Base-by-base conservation (phyloP, 768 basidiomycete genomes). In the Boletellus ananas region DNA sequence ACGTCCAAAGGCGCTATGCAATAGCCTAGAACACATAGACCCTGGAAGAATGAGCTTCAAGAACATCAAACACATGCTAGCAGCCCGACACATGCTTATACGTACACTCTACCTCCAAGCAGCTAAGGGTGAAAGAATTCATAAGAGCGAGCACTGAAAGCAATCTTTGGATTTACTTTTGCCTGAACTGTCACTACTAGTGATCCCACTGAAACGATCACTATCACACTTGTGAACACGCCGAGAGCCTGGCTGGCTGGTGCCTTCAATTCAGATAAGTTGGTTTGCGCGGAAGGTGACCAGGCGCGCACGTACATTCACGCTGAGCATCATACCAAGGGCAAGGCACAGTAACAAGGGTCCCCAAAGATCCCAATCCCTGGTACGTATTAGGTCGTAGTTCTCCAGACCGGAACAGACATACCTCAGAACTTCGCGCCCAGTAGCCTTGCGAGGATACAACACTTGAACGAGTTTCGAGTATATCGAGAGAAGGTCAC, bases 331-430 rank as follows among this genome's bases (percentile, higher is more conserved):
- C 38, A 91, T 85, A 45, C 85, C 88, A 12, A 94, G 78, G 35
- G 80, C 66, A 47, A 94, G 75, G 58, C 87, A 91, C 35, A 94
- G 77, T 21, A 97, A 76, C 3, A 97, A 75, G 11, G 94, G 94
- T 3, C 94, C 94, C 95, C 95, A 98, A 21, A 98, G 77, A 70
- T 98, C 95, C 95, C 94, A 98, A 64, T 97, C 94, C 56, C 93
- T 93, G 62, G 13, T 34, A 35, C 37, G 16, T 29, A 27, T 57
- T n/a, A 58, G 47, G 38, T 13, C 42, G 23, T 35, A 12, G 23
- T 49, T 27, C 33, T 31, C 29, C 25, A 16, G 43, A 50, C 11
- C 50, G 43, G 34, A 21, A 23, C 11, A 14, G 29, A 38, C 76
- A 47, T 37, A 90, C 94, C 77, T 80, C 40, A 94, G 71, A 5